phyloP scores from a whole-genome alignment of 176 grass and related monocot genomes.

The Rhynchospora tenuis region DNA sequence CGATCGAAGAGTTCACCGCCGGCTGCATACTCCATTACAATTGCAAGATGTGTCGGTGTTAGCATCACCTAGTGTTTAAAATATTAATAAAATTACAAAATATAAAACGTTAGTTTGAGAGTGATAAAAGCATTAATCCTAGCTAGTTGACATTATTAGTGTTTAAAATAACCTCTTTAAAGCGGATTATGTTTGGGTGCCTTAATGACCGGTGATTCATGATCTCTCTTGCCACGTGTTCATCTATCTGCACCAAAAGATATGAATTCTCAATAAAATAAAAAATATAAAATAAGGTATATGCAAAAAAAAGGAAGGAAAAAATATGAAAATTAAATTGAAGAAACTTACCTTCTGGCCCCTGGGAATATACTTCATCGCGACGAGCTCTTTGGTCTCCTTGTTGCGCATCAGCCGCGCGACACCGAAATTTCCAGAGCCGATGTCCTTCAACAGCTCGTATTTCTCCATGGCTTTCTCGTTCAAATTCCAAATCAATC shows the following conservation, averaged over 20 bases:
- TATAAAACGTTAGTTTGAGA: background rate
- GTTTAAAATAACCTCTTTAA: slow-evolving; percentile 57
- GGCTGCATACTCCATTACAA: slow-evolving; percentile 91
- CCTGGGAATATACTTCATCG: slow-evolving; percentile 88
- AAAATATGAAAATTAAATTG: background rate
- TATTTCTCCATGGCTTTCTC: slow-evolving; percentile 76
- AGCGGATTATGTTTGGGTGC: slow-evolving; percentile 87
- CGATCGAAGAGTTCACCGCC: slow-evolving; percentile 88
- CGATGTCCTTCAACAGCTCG: slow-evolving; percentile 95
- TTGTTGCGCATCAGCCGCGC: slow-evolving; percentile 80
- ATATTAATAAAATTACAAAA: background rate
- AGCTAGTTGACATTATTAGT: background rate
- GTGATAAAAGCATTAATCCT: background rate
- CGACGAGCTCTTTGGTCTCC: slow-evolving; percentile 91
- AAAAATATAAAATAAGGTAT: slow-evolving; percentile 23
- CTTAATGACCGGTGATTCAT: slow-evolving; percentile 88
- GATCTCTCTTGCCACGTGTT: slow-evolving; percentile 74
- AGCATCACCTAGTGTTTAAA: slow-evolving; percentile 48
- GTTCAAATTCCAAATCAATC: background rate
- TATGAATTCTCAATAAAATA: background rate
- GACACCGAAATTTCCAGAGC: slow-evolving; percentile 77
- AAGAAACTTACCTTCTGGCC: slow-evolving; percentile 47
- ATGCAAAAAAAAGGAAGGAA: background rate
- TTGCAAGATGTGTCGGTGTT: slow-evolving; percentile 80
- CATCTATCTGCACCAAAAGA: slow-evolving; percentile 47